phyloP scores from a whole-genome alignment of 2,329 filamentous ascomycete species.

The Colletotrichum eremochloae region DNA sequence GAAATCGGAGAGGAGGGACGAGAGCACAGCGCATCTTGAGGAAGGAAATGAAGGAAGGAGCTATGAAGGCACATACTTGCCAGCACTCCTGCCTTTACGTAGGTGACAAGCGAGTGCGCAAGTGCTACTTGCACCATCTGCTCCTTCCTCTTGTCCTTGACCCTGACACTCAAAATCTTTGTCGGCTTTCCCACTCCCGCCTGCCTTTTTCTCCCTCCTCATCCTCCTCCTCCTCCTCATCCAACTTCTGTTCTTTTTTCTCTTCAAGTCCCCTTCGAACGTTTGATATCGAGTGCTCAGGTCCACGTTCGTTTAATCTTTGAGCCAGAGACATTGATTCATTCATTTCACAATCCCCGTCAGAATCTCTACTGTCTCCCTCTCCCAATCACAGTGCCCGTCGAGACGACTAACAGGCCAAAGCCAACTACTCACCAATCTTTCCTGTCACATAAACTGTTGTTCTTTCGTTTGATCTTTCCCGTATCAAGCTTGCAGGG shows the following conservation, averaged over 20 bases:
- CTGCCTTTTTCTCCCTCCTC: neutral
- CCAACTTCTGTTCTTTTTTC: neutral
- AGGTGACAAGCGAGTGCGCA: neutral
- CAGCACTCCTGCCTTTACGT: neutral
- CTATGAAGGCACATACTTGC: neutral
- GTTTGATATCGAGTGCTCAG: neutral
- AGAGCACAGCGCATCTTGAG: neutral
- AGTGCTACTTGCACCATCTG: conserved; percentile 31
- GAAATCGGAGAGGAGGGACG: neutral
- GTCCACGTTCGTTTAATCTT: conserved; percentile 10
- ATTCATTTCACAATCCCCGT: conserved; percentile 2
- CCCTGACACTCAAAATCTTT: neutral
- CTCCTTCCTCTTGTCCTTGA: neutral
- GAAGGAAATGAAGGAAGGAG: neutral
- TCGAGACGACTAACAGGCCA: neutral
- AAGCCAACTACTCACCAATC: neutral
- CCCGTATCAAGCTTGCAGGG: neutral
- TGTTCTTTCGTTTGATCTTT: neutral
- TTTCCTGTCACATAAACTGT: neutral
- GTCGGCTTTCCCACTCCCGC: neutral
- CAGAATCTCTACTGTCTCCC: neutral
- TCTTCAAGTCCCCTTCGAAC: neutral
- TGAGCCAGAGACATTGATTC: neutral
- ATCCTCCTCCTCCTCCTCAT: neutral
- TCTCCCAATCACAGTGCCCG: neutral